phyloP scores from a whole-genome alignment of 306 rosid genomes.

The Crataegus laevigata region DNA sequence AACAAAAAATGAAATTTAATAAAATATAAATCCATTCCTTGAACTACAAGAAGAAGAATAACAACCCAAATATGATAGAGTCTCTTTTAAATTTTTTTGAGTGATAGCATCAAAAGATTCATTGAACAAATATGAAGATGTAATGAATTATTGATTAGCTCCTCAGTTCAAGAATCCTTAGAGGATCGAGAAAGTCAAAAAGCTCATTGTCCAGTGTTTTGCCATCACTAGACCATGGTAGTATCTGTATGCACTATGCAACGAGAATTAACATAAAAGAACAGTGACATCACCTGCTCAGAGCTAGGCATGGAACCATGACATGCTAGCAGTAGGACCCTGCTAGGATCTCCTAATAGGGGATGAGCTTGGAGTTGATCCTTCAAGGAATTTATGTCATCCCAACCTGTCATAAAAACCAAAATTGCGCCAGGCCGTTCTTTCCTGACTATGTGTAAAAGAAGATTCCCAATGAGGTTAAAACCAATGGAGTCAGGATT shows the following conservation, averaged over 20 bases:
- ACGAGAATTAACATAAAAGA: background rate
- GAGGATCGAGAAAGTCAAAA: background rate
- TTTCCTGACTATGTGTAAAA: conserved; percentile 35
- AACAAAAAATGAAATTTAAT: background rate
- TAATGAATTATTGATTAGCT: background rate
- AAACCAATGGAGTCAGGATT: conserved; percentile 56
- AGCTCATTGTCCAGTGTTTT: background rate
- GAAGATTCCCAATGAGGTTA: conserved; percentile 45
- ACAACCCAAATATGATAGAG: background rate
- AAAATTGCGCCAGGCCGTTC: conserved; percentile 52
- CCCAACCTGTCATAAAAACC: conserved; percentile 66
- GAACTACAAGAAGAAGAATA: background rate
- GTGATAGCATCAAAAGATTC: background rate
- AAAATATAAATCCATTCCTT: background rate
- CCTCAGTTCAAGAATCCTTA: background rate
- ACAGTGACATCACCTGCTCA: conserved; percentile 36
- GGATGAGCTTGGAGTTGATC: conserved; percentile 52
- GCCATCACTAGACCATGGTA: background rate
- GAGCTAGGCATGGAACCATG: conserved; percentile 59
- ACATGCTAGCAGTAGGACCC: conserved; percentile 51
- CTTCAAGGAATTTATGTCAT: conserved; percentile 49
- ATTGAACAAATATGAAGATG: background rate
- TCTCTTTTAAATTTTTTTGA: background rate
- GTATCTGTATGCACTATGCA: background rate
- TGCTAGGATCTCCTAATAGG: conserved; percentile 46